Conservation (phyloP, 371 early-diverging fungal species). For the Circinella umbellata region DNA sequence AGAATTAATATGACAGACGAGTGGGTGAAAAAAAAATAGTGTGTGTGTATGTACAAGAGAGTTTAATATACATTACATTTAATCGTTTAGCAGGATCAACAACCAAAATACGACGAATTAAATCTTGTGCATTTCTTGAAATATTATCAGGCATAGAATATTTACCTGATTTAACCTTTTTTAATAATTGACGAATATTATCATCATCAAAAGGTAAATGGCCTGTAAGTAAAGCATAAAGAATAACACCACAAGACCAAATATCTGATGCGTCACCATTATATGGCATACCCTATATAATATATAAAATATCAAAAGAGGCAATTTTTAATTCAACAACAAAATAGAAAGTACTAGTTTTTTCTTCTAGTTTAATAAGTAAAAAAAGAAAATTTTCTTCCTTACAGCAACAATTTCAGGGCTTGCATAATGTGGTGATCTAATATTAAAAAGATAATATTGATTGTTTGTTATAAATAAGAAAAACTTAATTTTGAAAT, state of each 20-base stretch:
- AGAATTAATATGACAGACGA: too few species aligned
- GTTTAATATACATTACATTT: too few species aligned
- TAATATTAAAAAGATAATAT: constrained; percentile 10
- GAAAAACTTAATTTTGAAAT: constrained; percentile 8
- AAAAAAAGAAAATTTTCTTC: neutral
- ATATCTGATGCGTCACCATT: constrained; percentile 80
- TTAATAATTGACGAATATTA: constrained; percentile 73
- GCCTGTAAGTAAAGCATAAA: constrained; percentile 89
- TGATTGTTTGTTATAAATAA: neutral
- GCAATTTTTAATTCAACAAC: neutral
- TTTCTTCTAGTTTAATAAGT: neutral
- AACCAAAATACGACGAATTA: constrained; percentile 52
- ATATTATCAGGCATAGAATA: constrained; percentile 72
- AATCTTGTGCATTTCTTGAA: constrained; percentile 67
- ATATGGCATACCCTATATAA: constrained; percentile 68
- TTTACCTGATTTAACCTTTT: constrained; percentile 65
- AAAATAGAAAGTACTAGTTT: too few species aligned
- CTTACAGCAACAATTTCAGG: constrained; percentile 88
- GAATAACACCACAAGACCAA: constrained; percentile 89
- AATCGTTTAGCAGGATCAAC: constrained; percentile 49
- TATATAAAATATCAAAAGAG: neutral
- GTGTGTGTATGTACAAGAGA: too few species aligned
- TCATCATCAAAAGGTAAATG: constrained; percentile 94
- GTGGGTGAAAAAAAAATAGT: neutral
- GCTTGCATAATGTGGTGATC: constrained; percentile 92